Evolutionary conservation across 768 basidiomycete genomes (phyloP).

Genomic region (Suillus weaverae): DNA sequence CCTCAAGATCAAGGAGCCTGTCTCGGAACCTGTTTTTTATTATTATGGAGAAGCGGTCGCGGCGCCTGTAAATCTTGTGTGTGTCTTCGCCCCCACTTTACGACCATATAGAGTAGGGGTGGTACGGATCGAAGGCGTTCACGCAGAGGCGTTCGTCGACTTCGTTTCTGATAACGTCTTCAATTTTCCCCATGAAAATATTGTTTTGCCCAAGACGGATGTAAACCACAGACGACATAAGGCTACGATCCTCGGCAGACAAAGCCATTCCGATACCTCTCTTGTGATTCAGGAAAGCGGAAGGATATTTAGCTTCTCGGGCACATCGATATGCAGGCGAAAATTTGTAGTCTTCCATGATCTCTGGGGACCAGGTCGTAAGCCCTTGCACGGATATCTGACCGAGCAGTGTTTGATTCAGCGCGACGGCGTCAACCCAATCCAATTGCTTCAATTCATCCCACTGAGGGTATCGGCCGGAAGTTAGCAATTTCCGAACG

Average conservation of each 20-base stretch:
- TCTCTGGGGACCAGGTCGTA: conserved; percentile 28
- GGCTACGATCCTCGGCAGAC: conserved; percentile 36
- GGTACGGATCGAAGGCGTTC: conserved; percentile 22
- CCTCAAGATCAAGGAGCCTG: neutral
- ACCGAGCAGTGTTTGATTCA: conserved; percentile 42
- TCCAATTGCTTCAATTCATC: conserved; percentile 41
- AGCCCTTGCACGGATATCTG: conserved; percentile 29
- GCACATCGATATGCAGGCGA: conserved; percentile 35
- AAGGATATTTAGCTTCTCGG: conserved; percentile 41
- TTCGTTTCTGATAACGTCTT: conserved; percentile 35
- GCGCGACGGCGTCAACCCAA: conserved; percentile 45
- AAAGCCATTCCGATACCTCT: conserved; percentile 33
- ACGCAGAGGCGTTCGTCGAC: conserved; percentile 33
- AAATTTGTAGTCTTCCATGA: conserved; percentile 11
- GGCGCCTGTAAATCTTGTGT: neutral
- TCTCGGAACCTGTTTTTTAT: neutral
- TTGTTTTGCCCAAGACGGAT: conserved; percentile 35
- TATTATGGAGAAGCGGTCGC: neutral
- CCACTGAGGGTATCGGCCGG: conserved; percentile 31
- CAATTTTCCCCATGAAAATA: conserved; percentile 40
- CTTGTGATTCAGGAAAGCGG: conserved; percentile 31
- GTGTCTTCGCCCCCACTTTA: neutral
- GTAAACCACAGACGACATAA: conserved; percentile 35
- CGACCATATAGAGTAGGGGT: conserved; percentile 15
- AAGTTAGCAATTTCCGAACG: conserved; percentile 4